Evolutionary conservation across 257 asterid genomes (phyloP).

Genomic region (Nicotiana paniculata): DNA sequence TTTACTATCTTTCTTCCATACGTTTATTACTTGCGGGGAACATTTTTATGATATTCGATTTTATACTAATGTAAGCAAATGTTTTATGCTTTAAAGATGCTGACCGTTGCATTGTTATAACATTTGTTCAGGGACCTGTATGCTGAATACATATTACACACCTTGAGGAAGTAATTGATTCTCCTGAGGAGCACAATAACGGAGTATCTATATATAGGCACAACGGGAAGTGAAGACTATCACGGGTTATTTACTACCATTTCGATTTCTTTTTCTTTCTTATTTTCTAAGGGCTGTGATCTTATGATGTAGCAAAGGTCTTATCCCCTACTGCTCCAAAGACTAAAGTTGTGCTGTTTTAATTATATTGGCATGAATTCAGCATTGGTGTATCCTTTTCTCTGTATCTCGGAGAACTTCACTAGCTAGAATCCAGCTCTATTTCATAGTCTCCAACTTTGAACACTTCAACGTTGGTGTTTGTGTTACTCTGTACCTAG

Average conservation of each 20-base stretch:
- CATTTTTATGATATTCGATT: not conserved
- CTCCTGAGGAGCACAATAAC: not conserved
- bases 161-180: conserved; percentile 43
- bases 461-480: too few species aligned
- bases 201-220: not conserved
- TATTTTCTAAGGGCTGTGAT: not conserved
- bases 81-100: not conserved
- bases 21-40: not conserved
- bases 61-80: not conserved
- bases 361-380: not conserved
- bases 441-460: too few species aligned
- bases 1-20: not conserved
- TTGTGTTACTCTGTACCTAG: too few species aligned
- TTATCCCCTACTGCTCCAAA: not conserved
- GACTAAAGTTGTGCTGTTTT: not conserved
- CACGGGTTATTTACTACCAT: not conserved
- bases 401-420: conserved; percentile 25
- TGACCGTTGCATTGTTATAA: not conserved
- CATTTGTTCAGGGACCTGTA: conserved; percentile 58
- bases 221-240: not conserved
- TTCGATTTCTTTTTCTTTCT: not conserved
- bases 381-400: conserved; percentile 57
- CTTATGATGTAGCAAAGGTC: not conserved
- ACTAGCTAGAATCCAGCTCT: too few species aligned
- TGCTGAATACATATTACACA: conserved; percentile 67